Percentiles rank a stretch among this genome's conserved stretches.
phyloP scores from a whole-genome alignment of 495 filamentous ascomycete genomes.

The Penicillium maclennaniae region DNA sequence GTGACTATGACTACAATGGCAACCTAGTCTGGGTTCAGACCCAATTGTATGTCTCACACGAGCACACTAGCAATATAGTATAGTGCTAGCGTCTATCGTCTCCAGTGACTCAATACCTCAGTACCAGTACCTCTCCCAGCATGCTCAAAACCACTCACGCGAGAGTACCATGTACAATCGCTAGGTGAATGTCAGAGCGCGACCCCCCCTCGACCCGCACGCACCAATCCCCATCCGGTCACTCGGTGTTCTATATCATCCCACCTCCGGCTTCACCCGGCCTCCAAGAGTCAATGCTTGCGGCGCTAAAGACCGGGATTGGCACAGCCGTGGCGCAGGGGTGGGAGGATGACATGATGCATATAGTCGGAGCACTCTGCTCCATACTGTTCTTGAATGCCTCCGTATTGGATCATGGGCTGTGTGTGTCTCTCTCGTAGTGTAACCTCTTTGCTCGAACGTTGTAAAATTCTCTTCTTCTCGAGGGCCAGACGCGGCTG shows the following conservation, averaged over 20 bases:
- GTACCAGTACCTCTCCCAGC: background rate
- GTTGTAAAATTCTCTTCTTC: no score
- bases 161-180: background rate
- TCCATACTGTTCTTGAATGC: slow-evolving; percentile 2
- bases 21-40: background rate
- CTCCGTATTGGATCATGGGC: background rate
- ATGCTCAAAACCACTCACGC: background rate
- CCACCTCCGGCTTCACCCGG: background rate
- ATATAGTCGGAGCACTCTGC: slow-evolving; percentile 23
- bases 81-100: no score
- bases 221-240: slow-evolving; percentile 6
- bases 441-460: background rate
- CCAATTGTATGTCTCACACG: background rate
- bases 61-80: background rate
- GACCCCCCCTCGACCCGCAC: background rate
- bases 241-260: slow-evolving; percentile 8
- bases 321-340: slow-evolving; percentile 19
- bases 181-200: background rate
- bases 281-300: background rate
- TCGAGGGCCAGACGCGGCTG: background rate
- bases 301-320: slow-evolving; percentile 13
- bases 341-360: slow-evolving; percentile 22
- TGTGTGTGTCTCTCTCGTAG: no score
- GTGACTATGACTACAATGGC: background rate
- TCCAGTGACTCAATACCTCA: no score